Base-by-base conservation (phyloP, 306 rosid genomes). In the Malus sylvestris region DNA sequence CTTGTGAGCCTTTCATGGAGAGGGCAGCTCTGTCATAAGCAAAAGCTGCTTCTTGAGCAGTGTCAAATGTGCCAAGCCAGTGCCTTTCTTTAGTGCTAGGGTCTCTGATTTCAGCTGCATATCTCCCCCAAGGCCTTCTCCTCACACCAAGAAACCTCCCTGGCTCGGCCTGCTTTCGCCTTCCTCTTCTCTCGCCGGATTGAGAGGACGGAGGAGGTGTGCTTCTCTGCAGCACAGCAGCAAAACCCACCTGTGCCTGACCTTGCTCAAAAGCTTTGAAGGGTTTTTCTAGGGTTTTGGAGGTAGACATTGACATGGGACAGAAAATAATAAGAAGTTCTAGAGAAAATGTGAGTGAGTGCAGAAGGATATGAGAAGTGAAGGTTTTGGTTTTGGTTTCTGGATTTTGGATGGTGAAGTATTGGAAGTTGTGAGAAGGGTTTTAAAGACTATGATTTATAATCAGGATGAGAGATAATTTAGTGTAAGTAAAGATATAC, bases 21-120 rank as follows among this genome's bases (percentile, higher is more conserved):
- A 96, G 77, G 76, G 99, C 99, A 77, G 99, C 99, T 81, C 97
- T 88, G 81, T 96, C 99, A 91, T 96, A 96, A 86, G 99, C 99
- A 77, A 96, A 87, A 76, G 99, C 99, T n/a, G 99, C 99, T 84
- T 96, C 99, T 79, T 93, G 93, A 29, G 99, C 99, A 82, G 99
- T 96, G 84, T 96, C 99, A 80, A 96, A 96, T 14, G 99, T 96
- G 32, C 99, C 99, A 72, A 96, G 93, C 99, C 98, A 96, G 74
- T 96, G 99, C 72, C 98, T 88, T 73, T 96, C 99, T 88, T 93
- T 96, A 8, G 99, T 93, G 51, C 93, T 86, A 10, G 99, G 99
- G 91, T 96, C 99, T 82, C 98, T 87, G 25, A 96, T 96, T 77
- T 96, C 99, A 66, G 98, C 98, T 38, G 99, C 99, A 87, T 96